A percentile compares a stretch with the other conserved stretches of the same genome.
Conservation (phyloP, 2,329 filamentous ascomycete species). For the Hortaea werneckii region DNA sequence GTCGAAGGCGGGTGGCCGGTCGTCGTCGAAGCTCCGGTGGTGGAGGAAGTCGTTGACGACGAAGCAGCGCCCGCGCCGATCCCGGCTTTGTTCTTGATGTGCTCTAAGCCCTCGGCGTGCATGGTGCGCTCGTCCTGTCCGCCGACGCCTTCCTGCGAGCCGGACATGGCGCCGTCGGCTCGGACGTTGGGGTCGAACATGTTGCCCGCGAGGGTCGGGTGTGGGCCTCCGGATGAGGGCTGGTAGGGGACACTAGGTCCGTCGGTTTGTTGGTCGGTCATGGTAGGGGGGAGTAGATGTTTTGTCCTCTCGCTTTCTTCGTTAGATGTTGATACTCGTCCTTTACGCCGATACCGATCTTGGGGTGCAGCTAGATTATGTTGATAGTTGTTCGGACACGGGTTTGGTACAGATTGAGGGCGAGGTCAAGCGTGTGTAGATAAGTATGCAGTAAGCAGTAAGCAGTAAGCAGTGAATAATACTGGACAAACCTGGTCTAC, state of each 20-base stretch:
- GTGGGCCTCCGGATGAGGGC: neutral
- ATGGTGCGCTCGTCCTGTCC: constrained; percentile 2
- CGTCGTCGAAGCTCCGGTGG: neutral
- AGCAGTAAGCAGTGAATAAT: too few species aligned
- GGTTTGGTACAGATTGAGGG: too few species aligned
- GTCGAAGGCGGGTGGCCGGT: too few species aligned
- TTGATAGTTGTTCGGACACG: too few species aligned
- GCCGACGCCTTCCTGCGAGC: constrained; percentile 4
- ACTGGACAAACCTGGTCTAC: too few species aligned
- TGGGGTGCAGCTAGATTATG: too few species aligned
- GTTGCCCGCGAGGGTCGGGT: constrained; percentile 7
- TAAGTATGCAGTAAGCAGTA: too few species aligned
- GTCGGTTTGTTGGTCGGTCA: neutral
- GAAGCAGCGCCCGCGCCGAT: neutral
- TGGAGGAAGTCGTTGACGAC: neutral
- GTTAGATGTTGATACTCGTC: too few species aligned
- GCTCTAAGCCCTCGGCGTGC: constrained; percentile 5
- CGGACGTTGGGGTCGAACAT: constrained; percentile 6
- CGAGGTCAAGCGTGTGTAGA: too few species aligned
- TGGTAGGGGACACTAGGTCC: neutral
- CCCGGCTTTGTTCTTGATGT: constrained; percentile 2
- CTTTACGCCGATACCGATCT: too few species aligned
- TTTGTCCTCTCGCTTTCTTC: too few species aligned
- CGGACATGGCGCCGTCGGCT: constrained; percentile 5
- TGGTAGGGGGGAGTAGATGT: too few species aligned